Conservation (phyloP, 2,329 filamentous ascomycete genomes). For the Penicillium nordicum region DNA sequence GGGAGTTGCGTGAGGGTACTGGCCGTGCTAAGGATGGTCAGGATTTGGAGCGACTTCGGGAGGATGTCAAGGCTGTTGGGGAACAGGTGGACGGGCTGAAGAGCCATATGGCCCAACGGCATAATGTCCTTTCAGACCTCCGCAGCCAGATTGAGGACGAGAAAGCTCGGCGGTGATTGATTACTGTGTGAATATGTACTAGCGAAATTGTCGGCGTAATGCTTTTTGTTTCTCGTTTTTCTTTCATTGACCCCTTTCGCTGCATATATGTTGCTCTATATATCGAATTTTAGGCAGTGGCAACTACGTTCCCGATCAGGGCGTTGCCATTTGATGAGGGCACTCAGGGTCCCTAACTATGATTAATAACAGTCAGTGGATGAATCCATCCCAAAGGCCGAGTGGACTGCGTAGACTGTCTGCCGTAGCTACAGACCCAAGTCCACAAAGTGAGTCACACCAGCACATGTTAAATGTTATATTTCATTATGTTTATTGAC, state of each 20-base stretch:
- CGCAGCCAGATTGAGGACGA: conserved; percentile 82
- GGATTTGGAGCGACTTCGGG: conserved; percentile 70
- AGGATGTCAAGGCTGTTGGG: conserved; percentile 84
- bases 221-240: conserved; percentile 5
- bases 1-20: conserved; percentile 65
- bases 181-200: not conserved
- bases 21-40: conserved; percentile 60
- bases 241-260: conserved; percentile 11
- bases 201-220: not conserved
- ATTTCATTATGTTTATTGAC: too few species aligned
- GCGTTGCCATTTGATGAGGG: too few species aligned
- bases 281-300: too few species aligned
- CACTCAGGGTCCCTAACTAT: too few species aligned
- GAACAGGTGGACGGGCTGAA: conserved; percentile 93
- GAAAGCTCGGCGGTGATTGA: conserved; percentile 54
- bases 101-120: conserved; percentile 71
- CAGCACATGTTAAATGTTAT: too few species aligned
- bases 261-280: conserved; percentile 7
- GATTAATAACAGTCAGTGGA: too few species aligned
- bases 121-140: conserved; percentile 72
- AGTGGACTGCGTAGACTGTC: too few species aligned
- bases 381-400: too few species aligned
- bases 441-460: too few species aligned
- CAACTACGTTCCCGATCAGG: too few species aligned
- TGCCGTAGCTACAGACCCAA: too few species aligned